Conservation (phyloP, 805 yeast species). For the Candida chilensis region DNA sequence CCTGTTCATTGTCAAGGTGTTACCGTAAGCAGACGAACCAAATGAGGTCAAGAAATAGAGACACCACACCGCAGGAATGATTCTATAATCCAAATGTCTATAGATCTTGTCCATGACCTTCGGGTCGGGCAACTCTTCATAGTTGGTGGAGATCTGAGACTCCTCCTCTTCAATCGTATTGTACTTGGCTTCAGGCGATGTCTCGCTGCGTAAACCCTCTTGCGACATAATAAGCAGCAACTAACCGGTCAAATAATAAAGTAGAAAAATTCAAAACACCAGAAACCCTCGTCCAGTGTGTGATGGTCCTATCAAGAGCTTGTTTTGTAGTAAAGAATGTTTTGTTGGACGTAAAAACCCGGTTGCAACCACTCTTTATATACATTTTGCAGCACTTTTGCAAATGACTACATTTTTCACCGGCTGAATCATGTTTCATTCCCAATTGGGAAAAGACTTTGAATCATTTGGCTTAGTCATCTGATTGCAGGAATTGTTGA, state of each 20-base stretch:
- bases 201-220: no score
- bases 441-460: not conserved
- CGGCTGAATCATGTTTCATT: not conserved
- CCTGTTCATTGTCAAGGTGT: slow-evolving; percentile 71
- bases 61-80: slow-evolving; percentile 78
- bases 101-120: slow-evolving; percentile 44
- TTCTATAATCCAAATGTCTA: slow-evolving; percentile 55
- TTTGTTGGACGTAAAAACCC: not conserved
- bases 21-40: slow-evolving; percentile 71
- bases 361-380: no score
- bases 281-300: not conserved
- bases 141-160: not conserved
- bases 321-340: not conserved
- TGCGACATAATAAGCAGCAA: no score
- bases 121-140: slow-evolving; percentile 2
- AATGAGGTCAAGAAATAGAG: slow-evolving; percentile 73
- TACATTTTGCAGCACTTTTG: not conserved
- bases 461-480: no score
- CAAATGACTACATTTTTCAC: no score
- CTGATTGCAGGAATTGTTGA: no score
- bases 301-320: not conserved
- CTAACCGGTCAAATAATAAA: no score
- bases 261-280: no score
- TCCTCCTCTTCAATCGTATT: not conserved
- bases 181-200: not conserved